A percentile compares a stretch with the other conserved stretches of the same genome.
These are phyloP conservation scores for Hemisphaericaspora xylanilytica DNA, from an alignment of 1,139 yeast genomes.

Conservation along the genomic window DNA sequence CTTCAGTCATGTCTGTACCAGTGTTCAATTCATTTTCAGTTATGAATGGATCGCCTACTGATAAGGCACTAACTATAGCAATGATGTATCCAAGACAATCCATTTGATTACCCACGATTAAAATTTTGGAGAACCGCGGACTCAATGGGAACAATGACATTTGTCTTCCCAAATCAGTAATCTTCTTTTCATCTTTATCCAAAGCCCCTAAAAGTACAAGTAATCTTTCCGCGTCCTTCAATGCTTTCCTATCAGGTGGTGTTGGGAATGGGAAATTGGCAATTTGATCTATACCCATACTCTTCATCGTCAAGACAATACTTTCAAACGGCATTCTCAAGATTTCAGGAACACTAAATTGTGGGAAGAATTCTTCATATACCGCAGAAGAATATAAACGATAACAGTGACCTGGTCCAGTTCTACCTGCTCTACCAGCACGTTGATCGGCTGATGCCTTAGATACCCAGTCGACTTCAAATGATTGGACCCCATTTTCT, in stretches of 20 bases:
- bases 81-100: conserved; percentile 83
- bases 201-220: conserved; percentile 80
- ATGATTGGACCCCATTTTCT: conserved; percentile 88
- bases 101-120: conserved; percentile 83
- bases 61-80: conserved; percentile 86
- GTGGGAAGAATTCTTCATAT: conserved; percentile 78
- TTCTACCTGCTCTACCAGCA: conserved; percentile 98
- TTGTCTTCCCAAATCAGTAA: conserved; percentile 77
- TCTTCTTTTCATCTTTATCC: conserved; percentile 41
- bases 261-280: conserved; percentile 96
- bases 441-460: conserved; percentile 96
- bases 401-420: conserved; percentile 98
- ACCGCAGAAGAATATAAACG: conserved; percentile 94
- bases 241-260: conserved; percentile 68
- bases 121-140: conserved; percentile 89
- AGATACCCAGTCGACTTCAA: conserved; percentile 88
- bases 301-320: conserved; percentile 88
- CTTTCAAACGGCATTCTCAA: conserved; percentile 95
- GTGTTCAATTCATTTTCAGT: conserved; percentile 60
- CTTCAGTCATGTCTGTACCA: conserved; percentile 24
- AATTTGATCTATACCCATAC: conserved; percentile 93
- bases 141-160: conserved; percentile 93
- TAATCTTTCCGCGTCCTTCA: conserved; percentile 65
- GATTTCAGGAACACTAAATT: conserved; percentile 86
- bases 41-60: conserved; percentile 92